Evolutionary conservation across 2,329 filamentous ascomycete species (phyloP), one percentile per base, ranked within the genome.

Genomic region (Dactylella cylindrospora): DNA sequence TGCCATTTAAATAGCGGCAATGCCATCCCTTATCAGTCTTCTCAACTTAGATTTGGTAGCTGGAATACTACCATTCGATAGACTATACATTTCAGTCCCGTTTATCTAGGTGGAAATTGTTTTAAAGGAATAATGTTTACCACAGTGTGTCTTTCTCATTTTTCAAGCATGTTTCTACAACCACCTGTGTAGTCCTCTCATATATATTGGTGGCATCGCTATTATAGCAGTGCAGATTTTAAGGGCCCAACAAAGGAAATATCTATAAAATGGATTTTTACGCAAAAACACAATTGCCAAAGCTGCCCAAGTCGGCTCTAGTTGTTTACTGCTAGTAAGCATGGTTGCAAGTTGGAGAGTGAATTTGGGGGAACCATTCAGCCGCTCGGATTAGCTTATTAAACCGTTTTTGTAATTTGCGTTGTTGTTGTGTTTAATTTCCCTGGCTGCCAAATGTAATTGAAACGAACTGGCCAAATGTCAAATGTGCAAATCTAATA

Each of bases 31-130:
- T 15, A 66, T 69, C 41, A 68, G 71, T 54, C 70, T 72, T 55
- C 72, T 72, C 51, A 47, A 68, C 20, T 68, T 71, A 39, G 68
- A 69, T 13, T 64, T 71, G 15, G 70, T 71, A 10, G 68, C 71
- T 10, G 70, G 71, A 33, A 67, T 65, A 54, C 66, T 72, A 13
- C 71, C 70, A 22, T 72, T 72, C 47, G 71, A 71, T 36, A 70
- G 71, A 35, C 70, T 70, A 10, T 72, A 72, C 47, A 72, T 71
- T 28, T 70, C 71, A 8, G 71, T 72, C 43, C 70, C 71, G 26
- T 71, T 72, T 55, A 65, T 72, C 13, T 70, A 72, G 53, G 70
- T 71, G 33, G 71, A 72, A 64, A 71, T 70, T 29, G 71, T 73
- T 23, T 47, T 72, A 23, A 69, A 71, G 57, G 71, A 71, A 20